Conservation (phyloP, 2,329 filamentous ascomycete species). For the Raffaelea albimanens region DNA sequence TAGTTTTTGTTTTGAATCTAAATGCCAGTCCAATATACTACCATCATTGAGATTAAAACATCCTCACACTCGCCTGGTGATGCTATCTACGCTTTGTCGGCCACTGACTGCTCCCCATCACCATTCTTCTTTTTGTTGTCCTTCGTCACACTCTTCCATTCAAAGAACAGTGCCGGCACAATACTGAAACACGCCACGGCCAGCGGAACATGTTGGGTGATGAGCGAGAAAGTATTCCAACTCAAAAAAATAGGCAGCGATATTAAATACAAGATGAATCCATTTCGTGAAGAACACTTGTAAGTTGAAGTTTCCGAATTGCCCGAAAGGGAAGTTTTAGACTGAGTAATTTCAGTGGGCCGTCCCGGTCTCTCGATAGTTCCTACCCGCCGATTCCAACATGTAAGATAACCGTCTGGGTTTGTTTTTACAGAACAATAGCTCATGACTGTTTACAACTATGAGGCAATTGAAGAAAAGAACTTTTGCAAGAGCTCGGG, state of each 20-base stretch:
- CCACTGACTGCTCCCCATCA: neutral
- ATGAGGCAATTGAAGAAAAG: neutral
- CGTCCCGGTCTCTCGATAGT: no score
- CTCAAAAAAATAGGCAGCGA: slow-evolving; percentile 8
- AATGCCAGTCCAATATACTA: neutral
- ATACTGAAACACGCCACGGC: slow-evolving; percentile 40
- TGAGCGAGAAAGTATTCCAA: slow-evolving; percentile 51
- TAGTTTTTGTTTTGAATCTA: neutral
- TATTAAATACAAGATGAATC: no score
- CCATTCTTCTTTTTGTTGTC: slow-evolving; percentile 2
- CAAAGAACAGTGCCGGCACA: slow-evolving; percentile 40
- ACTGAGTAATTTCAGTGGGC: no score
- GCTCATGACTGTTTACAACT: no score
- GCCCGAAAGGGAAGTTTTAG: no score
- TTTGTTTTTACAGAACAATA: no score
- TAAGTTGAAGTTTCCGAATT: no score
- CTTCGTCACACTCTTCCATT: slow-evolving; percentile 41
- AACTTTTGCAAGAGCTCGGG: neutral
- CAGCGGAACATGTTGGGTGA: slow-evolving; percentile 42
- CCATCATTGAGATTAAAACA: neutral
- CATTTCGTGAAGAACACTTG: no score
- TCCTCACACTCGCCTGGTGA: no score
- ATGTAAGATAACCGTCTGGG: no score
- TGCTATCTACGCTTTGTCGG: neutral
- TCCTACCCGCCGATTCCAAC: no score